Conservation (phyloP, 495 filamentous ascomycete species). For the Rostrohypoxylon terebratum region DNA sequence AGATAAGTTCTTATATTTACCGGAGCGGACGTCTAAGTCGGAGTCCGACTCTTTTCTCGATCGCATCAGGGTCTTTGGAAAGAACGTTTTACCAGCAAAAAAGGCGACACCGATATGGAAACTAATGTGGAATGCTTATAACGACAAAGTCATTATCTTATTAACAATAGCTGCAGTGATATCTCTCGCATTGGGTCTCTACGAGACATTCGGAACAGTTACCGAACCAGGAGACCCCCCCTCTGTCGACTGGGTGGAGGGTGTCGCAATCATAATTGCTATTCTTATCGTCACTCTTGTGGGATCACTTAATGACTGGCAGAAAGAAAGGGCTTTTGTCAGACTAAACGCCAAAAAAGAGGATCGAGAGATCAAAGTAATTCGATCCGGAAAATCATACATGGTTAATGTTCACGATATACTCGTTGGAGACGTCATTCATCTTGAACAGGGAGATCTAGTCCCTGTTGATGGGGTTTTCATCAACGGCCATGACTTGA, state of each 20-base stretch:
- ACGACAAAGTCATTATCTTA: slow-evolving; percentile 85
- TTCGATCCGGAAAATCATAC: slow-evolving; percentile 78
- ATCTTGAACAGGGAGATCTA: slow-evolving; percentile 89
- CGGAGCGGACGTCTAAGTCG: slow-evolving; percentile 27
- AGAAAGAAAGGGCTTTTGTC: slow-evolving; percentile 78
- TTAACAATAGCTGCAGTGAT: slow-evolving; percentile 82
- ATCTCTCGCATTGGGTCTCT: slow-evolving; percentile 83
- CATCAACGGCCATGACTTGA: slow-evolving; percentile 77
- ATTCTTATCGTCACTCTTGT: slow-evolving; percentile 76
- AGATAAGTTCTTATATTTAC: slow-evolving; percentile 32
- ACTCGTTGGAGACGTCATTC: slow-evolving; percentile 84
- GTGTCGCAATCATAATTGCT: slow-evolving; percentile 77
- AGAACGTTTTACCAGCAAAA: slow-evolving; percentile 76
- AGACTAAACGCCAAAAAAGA: slow-evolving; percentile 79
- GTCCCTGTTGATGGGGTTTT: slow-evolving; percentile 85
- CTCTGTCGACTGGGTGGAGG: slow-evolving; percentile 80
- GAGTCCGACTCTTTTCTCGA: slow-evolving; percentile 56
- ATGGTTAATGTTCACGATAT: slow-evolving; percentile 86
- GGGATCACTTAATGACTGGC: slow-evolving; percentile 76
- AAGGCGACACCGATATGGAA: slow-evolving; percentile 77
- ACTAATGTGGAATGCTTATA: slow-evolving; percentile 84
- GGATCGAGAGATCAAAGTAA: slow-evolving; percentile 76
- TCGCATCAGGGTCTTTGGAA: slow-evolving; percentile 74
- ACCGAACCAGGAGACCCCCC: slow-evolving; percentile 60
- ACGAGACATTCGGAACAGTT: slow-evolving; percentile 62